Evolutionary conservation across 176 grass and related monocot species (phyloP), one percentile per base, ranked within the genome.

Genomic region (Thalia dealbata): DNA sequence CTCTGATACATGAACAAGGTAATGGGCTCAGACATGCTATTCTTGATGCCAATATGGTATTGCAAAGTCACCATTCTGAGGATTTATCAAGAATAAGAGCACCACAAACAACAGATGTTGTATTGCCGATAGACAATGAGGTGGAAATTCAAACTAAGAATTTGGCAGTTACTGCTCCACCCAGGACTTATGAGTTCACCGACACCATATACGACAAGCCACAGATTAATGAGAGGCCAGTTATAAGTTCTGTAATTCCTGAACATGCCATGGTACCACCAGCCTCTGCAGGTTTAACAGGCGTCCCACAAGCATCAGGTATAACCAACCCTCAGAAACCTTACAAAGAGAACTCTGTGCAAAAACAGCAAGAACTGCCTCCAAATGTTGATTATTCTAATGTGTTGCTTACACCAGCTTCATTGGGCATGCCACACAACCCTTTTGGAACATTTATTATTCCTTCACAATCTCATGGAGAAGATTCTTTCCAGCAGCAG

Each of bases 61-160:
- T 81, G 35, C 89, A 91, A 77, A 95, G 85, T 62, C 78, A 89
- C 79, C 78, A 80, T 10, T 79, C 95, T 23, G 95, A 95, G 77
- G 91, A 91, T 78, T 76, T 89, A 59, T 73, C 87, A 1, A 95
- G 69, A 76, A 80, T 86, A 45, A 86, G 84, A 75, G 89, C 83
- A 41, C 81, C 78, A 1, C 85, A 82, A 6, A 69, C 61, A 82
- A 28, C 67, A 32, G 50, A 55, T 50, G 2, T 50, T 16, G 29
- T 44, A 44, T 13, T 7, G 2, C 16, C 35, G 12, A 35, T 22
- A 61, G 77, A 79, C 19, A 45, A 18, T 79, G 41, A 14, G 25
- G 32, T 71, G 8, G 77, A 71, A 61, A 28, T 42, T 10, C 54
- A 71, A 46, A 38, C 51, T 27, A 55, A 48, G 26, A 79, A 71